These are phyloP conservation scores for Fusarium zealandicum DNA, from an alignment of 2,329 filamentous ascomycete species.

Conservation along the genomic window DNA sequence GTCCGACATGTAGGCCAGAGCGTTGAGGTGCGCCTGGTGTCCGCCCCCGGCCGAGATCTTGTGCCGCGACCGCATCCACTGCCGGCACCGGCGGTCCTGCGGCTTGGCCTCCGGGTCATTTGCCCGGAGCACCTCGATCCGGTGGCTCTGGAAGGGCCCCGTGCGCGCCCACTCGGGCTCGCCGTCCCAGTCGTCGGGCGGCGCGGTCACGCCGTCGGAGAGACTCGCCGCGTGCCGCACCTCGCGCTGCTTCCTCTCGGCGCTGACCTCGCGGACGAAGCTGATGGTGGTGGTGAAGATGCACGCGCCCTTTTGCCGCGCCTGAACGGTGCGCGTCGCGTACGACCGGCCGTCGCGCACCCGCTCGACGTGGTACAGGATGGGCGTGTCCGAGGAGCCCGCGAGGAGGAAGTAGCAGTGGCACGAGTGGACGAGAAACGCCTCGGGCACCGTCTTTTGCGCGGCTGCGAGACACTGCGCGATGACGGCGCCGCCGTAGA, in stretches of 20 bases:
- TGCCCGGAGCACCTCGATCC: conserved; percentile 49
- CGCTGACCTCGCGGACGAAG: conserved; percentile 74
- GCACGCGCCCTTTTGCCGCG: conserved; percentile 82
- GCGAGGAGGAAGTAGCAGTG: conserved; percentile 99
- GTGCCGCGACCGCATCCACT: conserved; percentile 79
- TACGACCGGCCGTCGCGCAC: conserved; percentile 91
- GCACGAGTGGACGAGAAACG: conserved; percentile 92
- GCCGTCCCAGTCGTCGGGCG: conserved; percentile 50
- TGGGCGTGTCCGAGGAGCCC: conserved; percentile 82
- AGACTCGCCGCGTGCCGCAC: conserved; percentile 72
- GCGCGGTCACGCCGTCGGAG: conserved; percentile 54
- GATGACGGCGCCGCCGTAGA: conserved; percentile 93
- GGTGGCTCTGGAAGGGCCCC: conserved; percentile 57
- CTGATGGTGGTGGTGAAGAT: conserved; percentile 97
- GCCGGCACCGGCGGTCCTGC: conserved; percentile 71
- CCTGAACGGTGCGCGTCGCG: conserved; percentile 94
- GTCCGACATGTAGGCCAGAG: conserved; percentile 92
- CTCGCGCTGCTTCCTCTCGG: conserved; percentile 59
- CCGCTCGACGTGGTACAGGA: conserved; percentile 93
- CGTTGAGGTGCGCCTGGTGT: conserved; percentile 81
- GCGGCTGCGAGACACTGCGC: conserved; percentile 89
- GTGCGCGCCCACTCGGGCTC: conserved; percentile 59
- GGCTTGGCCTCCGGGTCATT: conserved; percentile 57
- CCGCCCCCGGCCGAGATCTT: conserved; percentile 76
- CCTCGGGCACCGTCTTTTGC: conserved; percentile 80